These are phyloP conservation scores for Penicillium palitans DNA, from an alignment of 2,329 filamentous ascomycete species.

Conservation along the genomic window DNA sequence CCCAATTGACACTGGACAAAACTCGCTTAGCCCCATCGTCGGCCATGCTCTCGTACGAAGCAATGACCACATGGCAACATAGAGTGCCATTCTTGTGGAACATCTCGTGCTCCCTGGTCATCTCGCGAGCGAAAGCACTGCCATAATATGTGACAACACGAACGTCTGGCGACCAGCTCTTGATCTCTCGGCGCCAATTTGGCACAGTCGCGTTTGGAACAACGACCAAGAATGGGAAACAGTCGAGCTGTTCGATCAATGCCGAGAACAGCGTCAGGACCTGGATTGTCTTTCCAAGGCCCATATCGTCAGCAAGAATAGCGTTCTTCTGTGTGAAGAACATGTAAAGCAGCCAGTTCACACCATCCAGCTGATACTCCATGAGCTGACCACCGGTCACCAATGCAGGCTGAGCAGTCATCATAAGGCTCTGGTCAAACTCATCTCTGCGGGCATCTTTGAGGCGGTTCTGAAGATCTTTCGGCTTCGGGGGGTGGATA, in stretches of 20 bases:
- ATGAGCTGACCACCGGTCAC: constrained; percentile 80
- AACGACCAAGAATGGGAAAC: constrained; percentile 90
- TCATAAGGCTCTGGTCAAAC: constrained; percentile 67
- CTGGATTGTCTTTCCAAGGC: constrained; percentile 94
- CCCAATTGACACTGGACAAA: constrained; percentile 76
- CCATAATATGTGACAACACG: constrained; percentile 94
- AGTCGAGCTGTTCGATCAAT: constrained; percentile 67
- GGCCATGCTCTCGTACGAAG: constrained; percentile 86
- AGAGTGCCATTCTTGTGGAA: constrained; percentile 68
- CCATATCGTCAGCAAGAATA: constrained; percentile 97
- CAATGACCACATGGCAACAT: constrained; percentile 87
- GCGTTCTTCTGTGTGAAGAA: constrained; percentile 81
- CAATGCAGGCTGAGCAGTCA: constrained; percentile 69
- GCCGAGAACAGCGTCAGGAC: constrained; percentile 79
- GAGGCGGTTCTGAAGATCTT: constrained; percentile 65
- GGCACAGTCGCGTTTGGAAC: constrained; percentile 93
- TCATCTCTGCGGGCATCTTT: constrained; percentile 63
- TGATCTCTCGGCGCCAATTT: constrained; percentile 97
- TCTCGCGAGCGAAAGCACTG: constrained; percentile 68
- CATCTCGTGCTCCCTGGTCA: constrained; percentile 80
- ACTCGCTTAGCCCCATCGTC: constrained; percentile 67
- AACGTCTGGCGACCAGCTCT: constrained; percentile 83
- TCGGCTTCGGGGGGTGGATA: constrained; percentile 59
- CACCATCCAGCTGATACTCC: constrained; percentile 87
- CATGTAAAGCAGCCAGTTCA: constrained; percentile 94